Percentiles rank a stretch among this genome's conserved stretches.
phyloP scores from a whole-genome alignment of 345 rosid genomes.

The Mallotus nudiflorus region DNA sequence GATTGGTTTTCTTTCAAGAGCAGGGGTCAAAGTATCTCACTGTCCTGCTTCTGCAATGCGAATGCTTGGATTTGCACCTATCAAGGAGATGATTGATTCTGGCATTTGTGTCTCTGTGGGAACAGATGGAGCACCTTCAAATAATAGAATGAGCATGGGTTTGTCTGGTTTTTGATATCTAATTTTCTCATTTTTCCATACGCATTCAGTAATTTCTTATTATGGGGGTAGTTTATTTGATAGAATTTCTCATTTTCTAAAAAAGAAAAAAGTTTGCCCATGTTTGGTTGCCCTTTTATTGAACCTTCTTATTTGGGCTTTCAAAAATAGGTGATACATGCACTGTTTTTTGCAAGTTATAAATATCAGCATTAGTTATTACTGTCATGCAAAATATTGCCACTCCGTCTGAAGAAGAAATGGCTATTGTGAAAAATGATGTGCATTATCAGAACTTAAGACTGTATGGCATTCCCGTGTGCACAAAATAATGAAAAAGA shows the following conservation, averaged over 20 bases:
- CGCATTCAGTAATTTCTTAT: neutral
- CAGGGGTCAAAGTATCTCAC: slow-evolving; percentile 71
- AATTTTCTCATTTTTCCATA: slow-evolving; percentile 11
- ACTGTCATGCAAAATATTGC: neutral
- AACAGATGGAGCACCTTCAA: slow-evolving; percentile 84
- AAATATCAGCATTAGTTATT: neutral
- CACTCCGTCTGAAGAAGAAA: neutral
- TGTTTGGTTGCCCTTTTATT: slow-evolving; percentile 1
- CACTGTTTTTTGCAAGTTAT: neutral
- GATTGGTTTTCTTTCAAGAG: slow-evolving; percentile 60
- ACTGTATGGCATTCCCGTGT: no score
- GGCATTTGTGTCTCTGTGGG: slow-evolving; percentile 66
- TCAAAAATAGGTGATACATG: neutral
- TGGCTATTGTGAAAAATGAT: neutral
- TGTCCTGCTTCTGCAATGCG: slow-evolving; percentile 78
- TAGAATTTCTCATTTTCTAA: neutral
- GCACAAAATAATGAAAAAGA: neutral
- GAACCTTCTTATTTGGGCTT: neutral
- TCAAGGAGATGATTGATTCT: slow-evolving; percentile 65
- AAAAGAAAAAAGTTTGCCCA: neutral
- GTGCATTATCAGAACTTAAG: neutral
- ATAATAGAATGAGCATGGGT: slow-evolving; percentile 84
- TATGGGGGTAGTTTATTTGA: neutral
- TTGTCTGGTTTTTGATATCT: slow-evolving; percentile 21
- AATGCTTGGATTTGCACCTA: slow-evolving; percentile 72